A percentile compares a stretch with the other conserved stretches of the same genome.
Conservation (phyloP, 2,329 filamentous ascomycete species). For the Gnomoniopsis smithogilvyi region DNA sequence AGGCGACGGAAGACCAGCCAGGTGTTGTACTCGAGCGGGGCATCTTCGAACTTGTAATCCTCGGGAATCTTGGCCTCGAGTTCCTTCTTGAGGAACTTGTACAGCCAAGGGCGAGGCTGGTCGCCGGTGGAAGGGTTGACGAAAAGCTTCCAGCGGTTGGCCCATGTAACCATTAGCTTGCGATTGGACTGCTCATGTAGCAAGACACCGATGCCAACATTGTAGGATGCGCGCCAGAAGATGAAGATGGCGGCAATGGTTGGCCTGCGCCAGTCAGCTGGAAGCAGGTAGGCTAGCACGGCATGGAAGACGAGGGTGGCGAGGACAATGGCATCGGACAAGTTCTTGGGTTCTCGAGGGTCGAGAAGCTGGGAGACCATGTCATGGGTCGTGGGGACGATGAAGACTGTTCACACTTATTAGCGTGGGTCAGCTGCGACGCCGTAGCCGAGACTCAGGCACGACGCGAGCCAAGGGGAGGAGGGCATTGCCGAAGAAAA, state of each 20-base stretch:
- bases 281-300: slow-evolving; percentile 69
- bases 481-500: not conserved
- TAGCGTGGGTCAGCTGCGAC: not conserved
- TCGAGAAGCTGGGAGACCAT: slow-evolving; percentile 98
- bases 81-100: slow-evolving; percentile 80
- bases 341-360: slow-evolving; percentile 90
- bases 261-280: slow-evolving; percentile 65
- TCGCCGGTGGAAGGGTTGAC: slow-evolving; percentile 76
- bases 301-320: slow-evolving; percentile 74
- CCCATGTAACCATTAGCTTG: slow-evolving; percentile 82
- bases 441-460: not conserved
- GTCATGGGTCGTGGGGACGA: slow-evolving; percentile 93
- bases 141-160: slow-evolving; percentile 80
- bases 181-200: slow-evolving; percentile 89
- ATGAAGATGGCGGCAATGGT: slow-evolving; percentile 81
- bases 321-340: slow-evolving; percentile 80
- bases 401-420: slow-evolving; percentile 67
- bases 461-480: not conserved
- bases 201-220: slow-evolving; percentile 87
- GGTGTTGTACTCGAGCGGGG: slow-evolving; percentile 97
- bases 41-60: slow-evolving; percentile 90
- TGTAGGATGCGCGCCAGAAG: slow-evolving; percentile 91
- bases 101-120: slow-evolving; percentile 79
- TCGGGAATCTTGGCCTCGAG: slow-evolving; percentile 91
- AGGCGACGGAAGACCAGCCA: slow-evolving; percentile 95